These are phyloP conservation scores for Cyclocybe aegerita DNA, from an alignment of 768 basidiomycete species.

Conservation along the genomic window DNA sequence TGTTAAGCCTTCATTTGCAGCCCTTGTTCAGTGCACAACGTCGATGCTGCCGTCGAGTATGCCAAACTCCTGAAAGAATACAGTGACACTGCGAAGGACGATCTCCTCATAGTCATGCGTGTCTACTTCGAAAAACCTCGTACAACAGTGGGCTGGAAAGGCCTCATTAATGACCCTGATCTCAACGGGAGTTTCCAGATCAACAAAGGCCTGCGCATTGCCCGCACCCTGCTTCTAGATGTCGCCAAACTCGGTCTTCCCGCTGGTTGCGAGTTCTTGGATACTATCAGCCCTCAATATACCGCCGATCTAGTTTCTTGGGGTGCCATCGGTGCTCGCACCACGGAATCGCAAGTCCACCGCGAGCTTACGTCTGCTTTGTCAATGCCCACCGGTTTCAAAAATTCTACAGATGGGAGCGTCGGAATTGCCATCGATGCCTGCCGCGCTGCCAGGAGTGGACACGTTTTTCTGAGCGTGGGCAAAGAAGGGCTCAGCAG, in stretches of 20 bases:
- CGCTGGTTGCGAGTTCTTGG: slow-evolving; percentile 95
- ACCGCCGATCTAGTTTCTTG: slow-evolving; percentile 88
- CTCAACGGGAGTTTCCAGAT: slow-evolving; percentile 94
- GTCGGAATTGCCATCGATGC: slow-evolving; percentile 93
- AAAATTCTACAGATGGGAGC: slow-evolving; percentile 95
- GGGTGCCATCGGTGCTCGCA: slow-evolving; percentile 95
- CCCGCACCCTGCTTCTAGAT: slow-evolving; percentile 84
- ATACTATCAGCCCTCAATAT: slow-evolving; percentile 69
- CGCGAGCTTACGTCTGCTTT: slow-evolving; percentile 84
- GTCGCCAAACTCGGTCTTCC: slow-evolving; percentile 90
- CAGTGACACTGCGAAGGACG: slow-evolving; percentile 76
- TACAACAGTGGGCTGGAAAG: slow-evolving; percentile 99
- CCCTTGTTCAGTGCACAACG: slow-evolving; percentile 94
- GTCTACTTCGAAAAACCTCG: slow-evolving; percentile 98
- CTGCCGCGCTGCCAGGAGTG: slow-evolving; percentile 85
- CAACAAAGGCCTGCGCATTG: slow-evolving; percentile 91
- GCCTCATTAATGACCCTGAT: slow-evolving; percentile 96
- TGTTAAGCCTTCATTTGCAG: slow-evolving; percentile 31
- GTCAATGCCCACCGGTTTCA: slow-evolving; percentile 98
- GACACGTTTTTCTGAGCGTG: slow-evolving; percentile 95
- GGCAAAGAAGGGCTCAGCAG: slow-evolving; percentile 95
- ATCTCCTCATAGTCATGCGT: slow-evolving; percentile 94
- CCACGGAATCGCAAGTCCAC: slow-evolving; percentile 92
- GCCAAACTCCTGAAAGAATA: slow-evolving; percentile 78
- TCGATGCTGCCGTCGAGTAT: slow-evolving; percentile 84